phyloP scores from a whole-genome alignment of 176 grass and related monocot species.

The Paspalum notatum region DNA sequence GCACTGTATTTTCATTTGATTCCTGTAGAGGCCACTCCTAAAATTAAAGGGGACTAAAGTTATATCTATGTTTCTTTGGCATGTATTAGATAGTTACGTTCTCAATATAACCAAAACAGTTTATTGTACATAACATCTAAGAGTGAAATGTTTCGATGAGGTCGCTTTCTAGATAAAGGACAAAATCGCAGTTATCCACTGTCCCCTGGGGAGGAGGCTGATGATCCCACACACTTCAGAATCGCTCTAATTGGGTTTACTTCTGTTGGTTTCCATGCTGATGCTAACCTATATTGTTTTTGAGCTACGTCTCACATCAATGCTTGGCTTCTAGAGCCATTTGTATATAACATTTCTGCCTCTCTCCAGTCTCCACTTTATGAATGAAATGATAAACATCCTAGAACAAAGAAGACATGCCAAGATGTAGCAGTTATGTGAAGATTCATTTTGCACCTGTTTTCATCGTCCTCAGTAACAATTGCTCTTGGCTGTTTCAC shows the following conservation, averaged over 20 bases:
- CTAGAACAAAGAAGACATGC: slow-evolving; percentile 30
- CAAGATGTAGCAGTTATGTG: slow-evolving; percentile 20
- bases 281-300: not conserved
- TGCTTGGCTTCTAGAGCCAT: not conserved
- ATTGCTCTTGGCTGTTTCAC: slow-evolving; percentile 54
- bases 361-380: not conserved
- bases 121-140: not conserved
- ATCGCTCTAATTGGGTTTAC: not conserved
- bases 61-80: not conserved
- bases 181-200: not conserved
- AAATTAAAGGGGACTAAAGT: not conserved
- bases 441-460: slow-evolving; percentile 52
- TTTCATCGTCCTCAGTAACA: slow-evolving; percentile 61
- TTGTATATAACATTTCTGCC: not conserved
- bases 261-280: not conserved
- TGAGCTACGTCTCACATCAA: not conserved
- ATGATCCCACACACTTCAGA: not conserved
- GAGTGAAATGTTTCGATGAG: not conserved
- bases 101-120: not conserved
- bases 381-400: not conserved
- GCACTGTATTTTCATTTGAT: not conserved
- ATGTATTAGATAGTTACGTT: slow-evolving; percentile 3
- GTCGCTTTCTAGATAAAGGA: not conserved
- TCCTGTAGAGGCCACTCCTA: not conserved
- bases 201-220: not conserved